Conservation (phyloP, 768 basidiomycete genomes). For the Lyophyllum shimeji region DNA sequence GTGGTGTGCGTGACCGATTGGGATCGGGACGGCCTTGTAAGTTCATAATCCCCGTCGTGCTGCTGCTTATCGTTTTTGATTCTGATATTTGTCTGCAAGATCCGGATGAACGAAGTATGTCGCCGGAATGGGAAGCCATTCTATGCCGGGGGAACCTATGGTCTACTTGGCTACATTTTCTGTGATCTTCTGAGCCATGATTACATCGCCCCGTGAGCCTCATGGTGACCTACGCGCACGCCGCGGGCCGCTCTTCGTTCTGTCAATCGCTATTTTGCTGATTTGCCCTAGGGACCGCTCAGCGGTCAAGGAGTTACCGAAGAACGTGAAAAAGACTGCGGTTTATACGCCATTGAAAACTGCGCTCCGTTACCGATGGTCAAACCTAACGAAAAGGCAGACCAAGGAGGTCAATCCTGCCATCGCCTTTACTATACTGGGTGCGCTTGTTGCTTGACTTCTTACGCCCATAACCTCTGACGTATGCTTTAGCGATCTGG, state of each 20-base stretch:
- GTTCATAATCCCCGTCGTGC: slow-evolving; percentile 26
- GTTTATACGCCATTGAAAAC: slow-evolving; percentile 62
- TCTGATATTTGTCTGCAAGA: slow-evolving; percentile 40
- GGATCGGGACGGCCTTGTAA: slow-evolving; percentile 67
- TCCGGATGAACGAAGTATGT: slow-evolving; percentile 78
- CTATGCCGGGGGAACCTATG: slow-evolving; percentile 92
- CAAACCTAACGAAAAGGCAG: slow-evolving; percentile 64
- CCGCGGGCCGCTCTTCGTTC: slow-evolving; percentile 12
- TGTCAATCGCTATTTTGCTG: slow-evolving; percentile 7
- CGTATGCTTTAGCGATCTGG: slow-evolving; percentile 64
- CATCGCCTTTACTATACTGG: slow-evolving; percentile 67
- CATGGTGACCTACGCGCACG: slow-evolving; percentile 4
- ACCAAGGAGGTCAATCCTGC: slow-evolving; percentile 85
- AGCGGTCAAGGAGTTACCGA: slow-evolving; percentile 55
- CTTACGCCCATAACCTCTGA: background rate
- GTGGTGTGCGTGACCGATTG: slow-evolving; percentile 88
- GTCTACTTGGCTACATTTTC: slow-evolving; percentile 90
- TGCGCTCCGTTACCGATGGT: slow-evolving; percentile 72
- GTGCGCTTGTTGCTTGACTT: slow-evolving; percentile 37
- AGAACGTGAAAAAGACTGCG: slow-evolving; percentile 58
- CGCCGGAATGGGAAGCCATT: slow-evolving; percentile 73
- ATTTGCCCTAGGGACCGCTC: slow-evolving; percentile 56
- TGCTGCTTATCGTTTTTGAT: slow-evolving; percentile 1
- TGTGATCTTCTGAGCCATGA: slow-evolving; percentile 89
- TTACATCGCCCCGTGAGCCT: slow-evolving; percentile 77